Conservation (phyloP, 2,329 filamentous ascomycete genomes). For the Paraphaeosphaeria sporulosa region DNA sequence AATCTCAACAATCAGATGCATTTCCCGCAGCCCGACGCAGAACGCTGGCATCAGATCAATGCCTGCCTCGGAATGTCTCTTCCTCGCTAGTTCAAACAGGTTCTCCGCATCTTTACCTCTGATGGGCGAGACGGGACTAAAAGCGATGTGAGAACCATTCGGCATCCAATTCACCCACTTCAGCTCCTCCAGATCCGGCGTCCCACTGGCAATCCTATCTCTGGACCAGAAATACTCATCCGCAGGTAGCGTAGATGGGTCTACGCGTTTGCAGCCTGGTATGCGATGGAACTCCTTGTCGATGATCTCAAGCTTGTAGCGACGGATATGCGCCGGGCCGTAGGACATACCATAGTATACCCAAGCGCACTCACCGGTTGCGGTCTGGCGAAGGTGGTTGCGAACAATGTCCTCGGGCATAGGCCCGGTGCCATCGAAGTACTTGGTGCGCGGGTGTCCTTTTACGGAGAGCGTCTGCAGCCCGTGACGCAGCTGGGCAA, state of each 20-base stretch:
- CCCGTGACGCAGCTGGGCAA: conserved; percentile 30
- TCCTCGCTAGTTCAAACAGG: conserved; percentile 44
- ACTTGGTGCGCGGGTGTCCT: conserved; percentile 25
- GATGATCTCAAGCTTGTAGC: conserved; percentile 27
- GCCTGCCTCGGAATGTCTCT: conserved; percentile 27
- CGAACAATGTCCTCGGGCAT: conserved; percentile 22
- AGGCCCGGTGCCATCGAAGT: conserved; percentile 20
- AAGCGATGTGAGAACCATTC: conserved; percentile 55
- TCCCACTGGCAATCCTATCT: conserved; percentile 27
- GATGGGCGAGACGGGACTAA: conserved; percentile 57
- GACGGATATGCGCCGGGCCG: conserved; percentile 25
- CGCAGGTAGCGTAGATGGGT: conserved; percentile 22
- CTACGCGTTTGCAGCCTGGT: conserved; percentile 23
- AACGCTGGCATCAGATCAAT: conserved; percentile 36
- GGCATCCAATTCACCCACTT: conserved; percentile 50
- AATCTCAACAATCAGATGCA: conserved; percentile 51
- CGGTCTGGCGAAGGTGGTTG: conserved; percentile 22
- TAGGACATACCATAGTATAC: conserved; percentile 33
- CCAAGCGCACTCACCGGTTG: conserved; percentile 27
- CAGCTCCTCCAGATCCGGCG: conserved; percentile 48
- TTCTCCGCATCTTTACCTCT: conserved; percentile 51
- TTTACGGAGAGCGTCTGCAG: conserved; percentile 29
- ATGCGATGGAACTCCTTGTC: conserved; percentile 26
- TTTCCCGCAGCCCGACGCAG: conserved; percentile 49
- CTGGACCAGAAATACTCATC: conserved; percentile 33